A percentile compares a stretch with the other conserved stretches of the same genome.
These are phyloP conservation scores for Exophiala sideris DNA, from an alignment of 2,329 filamentous ascomycete genomes.

Conservation along the genomic window DNA sequence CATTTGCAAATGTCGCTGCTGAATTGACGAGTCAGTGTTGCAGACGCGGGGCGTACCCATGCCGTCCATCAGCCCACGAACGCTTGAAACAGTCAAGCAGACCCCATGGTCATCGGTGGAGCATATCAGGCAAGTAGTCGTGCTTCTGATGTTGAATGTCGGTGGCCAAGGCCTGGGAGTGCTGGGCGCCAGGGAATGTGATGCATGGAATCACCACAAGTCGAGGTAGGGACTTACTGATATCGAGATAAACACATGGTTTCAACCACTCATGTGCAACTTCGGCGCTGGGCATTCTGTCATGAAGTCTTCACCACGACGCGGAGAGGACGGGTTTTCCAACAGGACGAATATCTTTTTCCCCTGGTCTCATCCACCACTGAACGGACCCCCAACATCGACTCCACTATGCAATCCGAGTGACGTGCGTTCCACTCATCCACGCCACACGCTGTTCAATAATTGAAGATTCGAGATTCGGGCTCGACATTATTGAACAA, in stretches of 20 bases:
- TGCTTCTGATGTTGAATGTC: constrained; percentile 4
- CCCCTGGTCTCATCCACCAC: background rate
- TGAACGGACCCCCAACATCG: background rate
- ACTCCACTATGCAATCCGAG: background rate
- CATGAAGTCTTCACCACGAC: background rate
- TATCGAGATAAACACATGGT: constrained; percentile 5
- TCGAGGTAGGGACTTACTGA: background rate
- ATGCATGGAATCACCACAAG: background rate
- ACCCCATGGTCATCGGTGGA: constrained; percentile 2
- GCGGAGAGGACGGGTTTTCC: background rate
- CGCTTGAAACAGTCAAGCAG: constrained; percentile 8
- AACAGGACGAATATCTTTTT: too few relatives aligned
- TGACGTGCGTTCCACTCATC: constrained; percentile 23
- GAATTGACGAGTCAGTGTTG: background rate
- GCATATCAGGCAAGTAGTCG: background rate
- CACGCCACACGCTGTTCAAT: constrained; percentile 17
- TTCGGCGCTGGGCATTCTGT: background rate
- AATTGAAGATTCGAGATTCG: constrained; percentile 16
- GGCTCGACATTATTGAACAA: constrained; percentile 3
- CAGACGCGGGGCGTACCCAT: constrained; percentile 2
- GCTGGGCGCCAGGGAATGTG: constrained; percentile 4
- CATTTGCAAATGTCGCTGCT: background rate
- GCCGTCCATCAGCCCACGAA: constrained; percentile 2
- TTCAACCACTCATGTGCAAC: constrained; percentile 4
- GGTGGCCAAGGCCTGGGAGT: constrained; percentile 3